Evolutionary conservation across 352 stramenopile genomes (phyloP), one percentile per base, ranked within the genome.

Genomic region (Pythium dissotocum): DNA sequence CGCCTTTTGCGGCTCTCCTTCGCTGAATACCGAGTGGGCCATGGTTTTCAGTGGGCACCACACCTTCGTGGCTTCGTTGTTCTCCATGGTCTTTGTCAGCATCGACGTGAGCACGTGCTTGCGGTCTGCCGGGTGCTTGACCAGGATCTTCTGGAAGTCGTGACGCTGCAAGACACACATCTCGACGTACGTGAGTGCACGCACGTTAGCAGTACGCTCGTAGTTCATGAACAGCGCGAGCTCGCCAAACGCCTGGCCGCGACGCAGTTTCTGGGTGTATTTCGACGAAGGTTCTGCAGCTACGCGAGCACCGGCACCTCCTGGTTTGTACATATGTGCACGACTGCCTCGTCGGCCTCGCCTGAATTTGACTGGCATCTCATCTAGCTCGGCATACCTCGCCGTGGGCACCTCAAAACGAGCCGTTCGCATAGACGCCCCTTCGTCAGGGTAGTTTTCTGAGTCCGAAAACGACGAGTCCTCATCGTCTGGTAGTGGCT

Each of bases 141-240:
- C 13, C 14, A 85, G 58, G 24, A 82, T 77, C 2, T 28, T 16
- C 32, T 78, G 73, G 56, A 81, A 81, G 16, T 70, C 52, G 0
- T 33, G 4, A 3, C 73, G 70, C 2, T 72, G 64, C 16, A 83
- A 55, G 18, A 80, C 73, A 18, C 77, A 78, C 63, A 80, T 72
- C 51, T 79, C 71, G 1, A 78, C 72, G 53, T 76, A 77, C 35
- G 75, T 79, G 13, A 72, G 16, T 1, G 77, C 75, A 8, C 76
- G 67, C 0, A 72, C 65, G 46, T 71, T 71, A 4, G 73, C 72
- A 0, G 77, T 80, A n/a, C 77, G 69, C 52, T 79, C 66, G 54
- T 79, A 79, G 57, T 85, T 77, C 63, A 78, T 80, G 2, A 82
- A 18, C 46, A 87, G 64, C 35, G 77, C 77, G 32, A 85, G 67